Evolutionary conservation across 345 rosid genomes (phyloP), one percentile per base, ranked within the genome.

Genomic region (Euphorbia peplus): DNA sequence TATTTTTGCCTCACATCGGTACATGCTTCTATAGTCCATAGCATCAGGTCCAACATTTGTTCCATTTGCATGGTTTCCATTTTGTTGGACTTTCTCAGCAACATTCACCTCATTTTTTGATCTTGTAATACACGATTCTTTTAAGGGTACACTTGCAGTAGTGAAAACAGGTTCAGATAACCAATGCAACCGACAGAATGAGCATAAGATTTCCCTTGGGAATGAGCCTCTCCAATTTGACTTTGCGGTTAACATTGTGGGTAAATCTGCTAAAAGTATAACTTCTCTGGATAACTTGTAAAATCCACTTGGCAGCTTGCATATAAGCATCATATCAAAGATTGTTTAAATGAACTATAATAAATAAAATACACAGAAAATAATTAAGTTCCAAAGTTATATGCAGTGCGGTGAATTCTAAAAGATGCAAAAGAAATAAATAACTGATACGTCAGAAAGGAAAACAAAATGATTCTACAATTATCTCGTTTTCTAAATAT

Each of bases 221-320:
- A 78, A 78, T 67, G 85, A 82, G 68, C 96, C 97, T 72, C 86
- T 88, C 99, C 99, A 95, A 57, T 88, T 86, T 73, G 90, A 68
- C 75, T 78, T 91, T 52, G 90, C 81, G 14, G 95, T 91, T 73
- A 78, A 91, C 37, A 79, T 69, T 35, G 57, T 16, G 52, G 99
- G 97, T 79, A 91, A 77, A 77, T 88, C 88, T 18, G 96, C 85
- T 4, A 82, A 75, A 68, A 91, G 80, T 50, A 90, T 58, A 64
- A 95, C 91, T 64, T 85, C 86, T 77, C 96, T 77, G 14, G 92
- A 85, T 77, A 95, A 63, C 81, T 89, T 95, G 77, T 95, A 95
- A 70, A 78, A 68, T 65, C 99, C 99, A 76, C 80, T 79, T 3
- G 99, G 99, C 60, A 79, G 75, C 86, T 87, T 89, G 79, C 81